Evolutionary conservation across 2,329 filamentous ascomycete genomes (phyloP).

Genomic region (Claviceps fusiformis): DNA sequence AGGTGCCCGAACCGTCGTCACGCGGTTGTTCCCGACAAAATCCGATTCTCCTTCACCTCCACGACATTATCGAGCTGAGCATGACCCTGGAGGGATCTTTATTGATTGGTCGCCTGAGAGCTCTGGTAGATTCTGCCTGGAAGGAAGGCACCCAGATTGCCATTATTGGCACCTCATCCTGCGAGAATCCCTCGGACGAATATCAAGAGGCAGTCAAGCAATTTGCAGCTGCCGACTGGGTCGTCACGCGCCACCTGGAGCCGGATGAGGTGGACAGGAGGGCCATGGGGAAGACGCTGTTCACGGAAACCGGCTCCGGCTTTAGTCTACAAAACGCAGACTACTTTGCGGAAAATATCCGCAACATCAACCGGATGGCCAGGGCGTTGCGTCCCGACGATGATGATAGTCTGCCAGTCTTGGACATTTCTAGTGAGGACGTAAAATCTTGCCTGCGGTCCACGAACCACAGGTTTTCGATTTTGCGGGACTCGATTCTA

Average conservation of each 20-base stretch:
- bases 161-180: conserved; percentile 64
- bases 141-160: conserved; percentile 57
- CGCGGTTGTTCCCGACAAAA: conserved; percentile 16
- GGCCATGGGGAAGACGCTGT: neutral
- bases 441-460: conserved; percentile 16
- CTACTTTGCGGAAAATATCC: conserved; percentile 30
- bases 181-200: conserved; percentile 32
- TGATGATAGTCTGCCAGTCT: neutral
- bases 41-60: conserved; percentile 60
- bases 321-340: conserved; percentile 22
- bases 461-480: conserved; percentile 13
- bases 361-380: conserved; percentile 34
- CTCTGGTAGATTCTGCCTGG: conserved; percentile 59
- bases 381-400: conserved; percentile 19
- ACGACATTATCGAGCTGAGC: conserved; percentile 69
- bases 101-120: conserved; percentile 57
- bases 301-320: neutral
- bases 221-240: conserved; percentile 27
- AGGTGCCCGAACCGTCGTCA: conserved; percentile 18
- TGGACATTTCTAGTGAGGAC: conserved; percentile 12
- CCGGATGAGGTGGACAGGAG: conserved; percentile 13
- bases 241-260: conserved; percentile 23
- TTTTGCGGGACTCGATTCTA: conserved; percentile 22
- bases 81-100: conserved; percentile 53
- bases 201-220: conserved; percentile 27